phyloP scores from a whole-genome alignment of 1,139 yeast genomes.

The Geotrichum reessii region DNA sequence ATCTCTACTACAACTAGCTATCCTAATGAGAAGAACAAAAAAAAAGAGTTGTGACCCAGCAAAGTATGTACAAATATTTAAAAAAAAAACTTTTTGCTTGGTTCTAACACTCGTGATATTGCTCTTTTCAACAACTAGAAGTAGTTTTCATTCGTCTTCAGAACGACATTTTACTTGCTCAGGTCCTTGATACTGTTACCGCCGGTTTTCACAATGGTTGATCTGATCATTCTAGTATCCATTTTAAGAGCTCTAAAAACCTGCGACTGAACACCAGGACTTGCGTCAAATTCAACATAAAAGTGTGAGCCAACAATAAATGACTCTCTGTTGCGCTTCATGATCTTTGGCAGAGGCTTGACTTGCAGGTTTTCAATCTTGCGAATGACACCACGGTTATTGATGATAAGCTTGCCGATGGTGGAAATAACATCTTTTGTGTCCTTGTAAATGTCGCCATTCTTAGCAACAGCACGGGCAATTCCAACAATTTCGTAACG shows the following conservation, averaged over 20 bases:
- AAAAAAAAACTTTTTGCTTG: neutral
- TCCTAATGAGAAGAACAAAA: neutral
- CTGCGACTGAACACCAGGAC: slow-evolving; percentile 81
- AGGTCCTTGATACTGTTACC: slow-evolving; percentile 38
- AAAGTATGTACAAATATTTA: neutral
- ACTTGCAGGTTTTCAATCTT: slow-evolving; percentile 75
- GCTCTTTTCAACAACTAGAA: neutral
- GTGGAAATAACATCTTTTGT: slow-evolving; percentile 61
- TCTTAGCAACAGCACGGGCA: slow-evolving; percentile 48
- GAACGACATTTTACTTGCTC: slow-evolving; percentile 15
- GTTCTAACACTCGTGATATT: no score
- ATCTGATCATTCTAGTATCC: slow-evolving; percentile 87
- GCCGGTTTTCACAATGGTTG: slow-evolving; percentile 65
- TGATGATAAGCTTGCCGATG: slow-evolving; percentile 73
- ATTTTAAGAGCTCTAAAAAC: slow-evolving; percentile 70
- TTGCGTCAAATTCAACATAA: slow-evolving; percentile 77
- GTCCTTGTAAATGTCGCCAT: slow-evolving; percentile 29
- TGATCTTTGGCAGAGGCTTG: slow-evolving; percentile 69
- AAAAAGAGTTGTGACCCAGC: no score
- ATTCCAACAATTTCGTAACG: slow-evolving; percentile 86
- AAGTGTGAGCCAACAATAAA: slow-evolving; percentile 90
- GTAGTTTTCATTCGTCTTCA: neutral
- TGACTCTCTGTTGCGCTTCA: slow-evolving; percentile 79
- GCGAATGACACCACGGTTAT: slow-evolving; percentile 89
- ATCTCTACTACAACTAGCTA: neutral